Evolutionary conservation across 306 rosid genomes (phyloP).

Genomic region (Psophocarpus tetragonolobus): DNA sequence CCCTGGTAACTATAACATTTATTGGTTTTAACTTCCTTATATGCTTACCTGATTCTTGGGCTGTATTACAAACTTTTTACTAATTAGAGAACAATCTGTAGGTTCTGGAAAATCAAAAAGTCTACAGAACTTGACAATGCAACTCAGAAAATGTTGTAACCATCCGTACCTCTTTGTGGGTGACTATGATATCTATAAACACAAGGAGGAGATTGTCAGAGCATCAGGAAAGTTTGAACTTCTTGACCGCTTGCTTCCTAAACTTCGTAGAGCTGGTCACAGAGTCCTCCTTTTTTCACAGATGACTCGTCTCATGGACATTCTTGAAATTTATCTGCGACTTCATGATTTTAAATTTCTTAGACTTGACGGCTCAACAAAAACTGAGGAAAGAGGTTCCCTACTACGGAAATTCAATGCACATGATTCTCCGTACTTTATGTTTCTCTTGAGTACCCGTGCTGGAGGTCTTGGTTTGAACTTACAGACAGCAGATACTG

Average conservation of each 20-base stretch:
- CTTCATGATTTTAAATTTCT: conserved; percentile 81
- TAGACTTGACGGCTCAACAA: conserved; percentile 96
- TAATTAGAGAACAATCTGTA: conserved; percentile 37
- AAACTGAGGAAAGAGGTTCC: conserved; percentile 96
- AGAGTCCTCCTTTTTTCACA: conserved; percentile 96
- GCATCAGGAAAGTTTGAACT: conserved; percentile 99
- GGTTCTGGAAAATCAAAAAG: conserved; percentile 98
- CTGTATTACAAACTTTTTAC: neutral
- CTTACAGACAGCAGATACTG: conserved; percentile 89
- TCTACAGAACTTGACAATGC: conserved; percentile 97
- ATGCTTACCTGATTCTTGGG: neutral
- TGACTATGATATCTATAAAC: conserved; percentile 78
- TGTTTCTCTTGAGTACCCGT: conserved; percentile 95
- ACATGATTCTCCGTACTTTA: conserved; percentile 77
- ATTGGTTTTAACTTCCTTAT: conserved; percentile 5
- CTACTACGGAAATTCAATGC: conserved; percentile 70
- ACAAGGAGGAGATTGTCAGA: conserved; percentile 80
- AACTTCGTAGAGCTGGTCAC: conserved; percentile 91
- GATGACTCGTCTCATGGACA: conserved; percentile 97
- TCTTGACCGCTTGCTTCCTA: conserved; percentile 98
- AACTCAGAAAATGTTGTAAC: conserved; percentile 97
- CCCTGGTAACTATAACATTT: neutral
- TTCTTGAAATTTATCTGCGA: conserved; percentile 82
- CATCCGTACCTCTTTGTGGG: conserved; percentile 97
- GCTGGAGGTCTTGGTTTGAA: conserved; percentile 96